phyloP scores from a whole-genome alignment of 306 rosid genomes.

The Fragaria ananassa region DNA sequence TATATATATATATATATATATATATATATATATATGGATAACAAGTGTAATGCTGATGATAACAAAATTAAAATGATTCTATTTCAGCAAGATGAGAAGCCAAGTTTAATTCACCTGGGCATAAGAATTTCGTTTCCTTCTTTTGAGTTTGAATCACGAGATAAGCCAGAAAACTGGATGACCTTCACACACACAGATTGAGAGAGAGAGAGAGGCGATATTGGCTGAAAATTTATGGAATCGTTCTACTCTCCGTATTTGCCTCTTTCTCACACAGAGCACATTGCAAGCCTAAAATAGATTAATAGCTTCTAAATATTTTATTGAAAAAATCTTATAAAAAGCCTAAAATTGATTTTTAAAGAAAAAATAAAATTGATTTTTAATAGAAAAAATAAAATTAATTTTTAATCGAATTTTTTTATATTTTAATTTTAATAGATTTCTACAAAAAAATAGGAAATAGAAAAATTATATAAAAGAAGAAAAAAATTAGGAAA shows the following conservation, averaged over 20 bases:
- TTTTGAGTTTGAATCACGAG: not conserved
- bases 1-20: not conserved
- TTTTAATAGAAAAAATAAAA: too few species aligned
- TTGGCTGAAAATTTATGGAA: conserved; percentile 4
- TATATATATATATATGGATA: not conserved
- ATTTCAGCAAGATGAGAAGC: not conserved
- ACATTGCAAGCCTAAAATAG: not conserved
- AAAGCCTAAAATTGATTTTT: too few species aligned
- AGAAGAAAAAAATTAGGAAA: too few species aligned
- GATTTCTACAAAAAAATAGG: too few species aligned
- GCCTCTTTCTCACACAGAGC: not conserved
- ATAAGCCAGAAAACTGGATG: not conserved
- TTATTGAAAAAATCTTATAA: not conserved
- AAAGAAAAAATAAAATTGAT: too few species aligned
- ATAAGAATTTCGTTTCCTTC: not conserved
- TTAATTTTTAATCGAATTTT: too few species aligned
- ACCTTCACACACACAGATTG: not conserved
- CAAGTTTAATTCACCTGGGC: not conserved
- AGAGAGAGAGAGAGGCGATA: not conserved
- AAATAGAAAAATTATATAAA: too few species aligned
- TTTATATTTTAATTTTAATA: too few species aligned
- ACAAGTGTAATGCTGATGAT: not conserved
- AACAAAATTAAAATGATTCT: not conserved
- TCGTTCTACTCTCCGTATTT: not conserved
- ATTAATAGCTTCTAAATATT: not conserved